Conservation (phyloP, 2,329 filamentous ascomycete genomes). For the Bipolaris zeicola region DNA sequence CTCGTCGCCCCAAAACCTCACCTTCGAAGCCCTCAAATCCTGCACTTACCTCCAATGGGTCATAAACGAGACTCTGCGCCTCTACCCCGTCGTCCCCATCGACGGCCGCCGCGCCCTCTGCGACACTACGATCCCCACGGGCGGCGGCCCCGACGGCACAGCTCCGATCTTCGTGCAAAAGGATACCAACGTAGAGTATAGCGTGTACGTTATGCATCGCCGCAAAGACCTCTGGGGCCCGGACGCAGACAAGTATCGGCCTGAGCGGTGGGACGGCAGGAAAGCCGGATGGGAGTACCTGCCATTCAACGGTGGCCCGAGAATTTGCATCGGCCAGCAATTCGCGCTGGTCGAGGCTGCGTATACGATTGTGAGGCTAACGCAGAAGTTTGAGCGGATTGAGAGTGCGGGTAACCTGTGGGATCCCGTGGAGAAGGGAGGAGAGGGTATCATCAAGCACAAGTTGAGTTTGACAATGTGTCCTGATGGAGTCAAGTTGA, state of each 20-base stretch:
- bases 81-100: constrained; percentile 43
- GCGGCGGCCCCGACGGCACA: constrained; percentile 44
- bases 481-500: constrained; percentile 41
- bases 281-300: constrained; percentile 40
- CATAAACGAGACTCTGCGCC: constrained; percentile 43
- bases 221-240: constrained; percentile 46
- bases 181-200: constrained; percentile 34
- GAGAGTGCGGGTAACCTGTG: constrained; percentile 34
- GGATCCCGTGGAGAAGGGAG: constrained; percentile 34
- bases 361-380: constrained; percentile 34
- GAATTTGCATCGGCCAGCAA: constrained; percentile 43
- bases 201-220: constrained; percentile 42
- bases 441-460: constrained; percentile 29
- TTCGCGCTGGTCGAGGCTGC: constrained; percentile 42
- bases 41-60: constrained; percentile 42
- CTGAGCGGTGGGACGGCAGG: constrained; percentile 45
- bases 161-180: constrained; percentile 43
- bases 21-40: constrained; percentile 46
- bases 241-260: constrained; percentile 45
- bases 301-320: constrained; percentile 43
- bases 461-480: constrained; percentile 32
- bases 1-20: constrained; percentile 46
- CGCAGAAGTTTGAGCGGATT: constrained; percentile 38
- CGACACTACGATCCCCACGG: constrained; percentile 43
- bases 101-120: constrained; percentile 38